Conservation (phyloP, 176 grass and related monocot species). For the Thinopyrum elongatum region DNA sequence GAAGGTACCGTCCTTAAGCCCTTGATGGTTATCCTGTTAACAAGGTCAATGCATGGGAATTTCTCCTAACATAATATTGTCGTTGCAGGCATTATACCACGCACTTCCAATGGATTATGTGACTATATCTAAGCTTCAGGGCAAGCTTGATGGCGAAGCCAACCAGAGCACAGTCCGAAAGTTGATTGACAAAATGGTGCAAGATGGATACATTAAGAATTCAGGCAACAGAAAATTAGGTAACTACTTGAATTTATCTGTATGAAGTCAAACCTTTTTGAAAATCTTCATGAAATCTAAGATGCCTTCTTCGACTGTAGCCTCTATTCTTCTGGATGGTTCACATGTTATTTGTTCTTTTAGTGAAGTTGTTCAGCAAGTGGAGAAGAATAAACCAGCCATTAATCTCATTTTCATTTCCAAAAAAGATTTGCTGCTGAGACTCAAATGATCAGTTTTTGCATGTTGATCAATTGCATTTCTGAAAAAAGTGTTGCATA, state of each 20-base stretch:
- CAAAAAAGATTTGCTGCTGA: not conserved
- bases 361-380: not conserved
- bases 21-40: not conserved
- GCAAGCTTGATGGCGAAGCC: constrained; percentile 75
- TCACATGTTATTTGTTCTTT: not conserved
- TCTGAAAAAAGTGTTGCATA: not conserved
- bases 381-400: not conserved
- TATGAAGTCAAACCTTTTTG: not conserved
- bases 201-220: constrained; percentile 86
- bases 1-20: constrained; percentile 55
- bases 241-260: constrained; percentile 39
- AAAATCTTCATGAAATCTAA: not conserved
- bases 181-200: constrained; percentile 94
- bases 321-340: constrained; percentile 1
- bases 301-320: not conserved
- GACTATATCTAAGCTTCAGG: constrained; percentile 82
- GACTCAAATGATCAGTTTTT: constrained; percentile 7
- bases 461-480: not conserved
- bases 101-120: constrained; percentile 94
- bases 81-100: constrained; percentile 77
- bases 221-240: constrained; percentile 80
- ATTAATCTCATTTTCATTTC: not conserved
- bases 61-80: constrained; percentile 17
- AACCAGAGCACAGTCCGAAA: constrained; percentile 67
- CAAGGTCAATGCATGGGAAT: not conserved